These are phyloP conservation scores for Solanum habrochaites DNA, from an alignment of 257 asterid species.

Conservation along the genomic window DNA sequence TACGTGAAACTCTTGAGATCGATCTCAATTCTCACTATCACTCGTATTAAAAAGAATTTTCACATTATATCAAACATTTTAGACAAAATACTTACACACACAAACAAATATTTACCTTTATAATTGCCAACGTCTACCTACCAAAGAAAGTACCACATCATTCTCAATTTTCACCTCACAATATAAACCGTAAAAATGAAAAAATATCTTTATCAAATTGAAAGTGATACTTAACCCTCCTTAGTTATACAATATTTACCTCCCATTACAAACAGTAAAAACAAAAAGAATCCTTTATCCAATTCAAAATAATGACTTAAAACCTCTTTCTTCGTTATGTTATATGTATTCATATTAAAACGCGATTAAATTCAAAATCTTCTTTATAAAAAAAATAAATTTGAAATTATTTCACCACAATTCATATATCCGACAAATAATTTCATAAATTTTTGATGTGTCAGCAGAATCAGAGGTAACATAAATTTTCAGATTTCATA, in stretches of 20 bases:
- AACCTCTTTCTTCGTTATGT: not conserved
- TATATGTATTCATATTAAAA: not conserved
- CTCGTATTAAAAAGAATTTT: not conserved
- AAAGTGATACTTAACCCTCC: not conserved
- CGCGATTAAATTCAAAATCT: not conserved
- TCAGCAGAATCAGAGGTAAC: not conserved
- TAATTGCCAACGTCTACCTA: not conserved
- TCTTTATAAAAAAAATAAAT: fast-evolving
- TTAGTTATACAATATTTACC: not conserved
- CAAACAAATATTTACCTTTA: not conserved
- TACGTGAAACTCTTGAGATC: not conserved
- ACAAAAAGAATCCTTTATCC: not conserved
- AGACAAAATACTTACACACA: fast-evolving
- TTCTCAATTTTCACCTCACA: not conserved
- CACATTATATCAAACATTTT: fast-evolving
- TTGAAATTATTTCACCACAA: not conserved
- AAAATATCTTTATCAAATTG: not conserved
- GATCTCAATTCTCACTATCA: not conserved
- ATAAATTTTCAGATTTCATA: not conserved
- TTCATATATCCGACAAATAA: fast-evolving
- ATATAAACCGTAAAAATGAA: not conserved
- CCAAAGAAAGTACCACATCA: not conserved
- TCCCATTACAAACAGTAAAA: not conserved
- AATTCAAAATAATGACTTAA: not conserved
- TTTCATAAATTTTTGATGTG: too few relatives aligned